Evolutionary conservation across 2,329 filamentous ascomycete species (phyloP), one percentile per base, ranked within the genome.

Genomic region (Penicillium verrucosum): DNA sequence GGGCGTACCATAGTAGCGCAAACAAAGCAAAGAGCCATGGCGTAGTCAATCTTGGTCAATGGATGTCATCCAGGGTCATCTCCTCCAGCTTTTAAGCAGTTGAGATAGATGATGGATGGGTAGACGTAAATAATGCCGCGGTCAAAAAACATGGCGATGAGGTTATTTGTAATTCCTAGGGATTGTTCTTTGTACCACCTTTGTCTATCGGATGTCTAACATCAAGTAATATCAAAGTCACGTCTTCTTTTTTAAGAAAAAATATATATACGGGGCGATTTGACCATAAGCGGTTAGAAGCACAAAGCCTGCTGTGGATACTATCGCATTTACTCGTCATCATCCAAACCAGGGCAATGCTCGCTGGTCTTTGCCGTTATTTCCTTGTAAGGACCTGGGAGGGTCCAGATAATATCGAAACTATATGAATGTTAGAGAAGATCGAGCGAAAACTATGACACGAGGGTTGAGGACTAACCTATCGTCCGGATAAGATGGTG

Each of bases 381-480:
- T 16, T 69, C 59, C 1, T 62, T 69, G 65, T 85, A 86, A 4
- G 79, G 76, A 2, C 73, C 72, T 3, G 81, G 81, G 60, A 82
- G 76, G 0, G 79, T 83, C 84, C 83, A 86, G 59, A 86, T 85
- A 16, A 84, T 61, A 62, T 86, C 74, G 50, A 75, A 86, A 10
- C 64, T 66, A 50, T 12, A 18, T 38, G 1, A 21, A n/a, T 34
- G 30, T 59, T 9, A 59, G 47, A 11, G 7, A 18, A 34, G 1
- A 14, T 4, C 5, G 27, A 27, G 16, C 16, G 1, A 11, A 14
- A 23, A 1, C 8, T 16, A 27, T 42, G 18, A 32, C 10, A 34
- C 44, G 1, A 48, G 14, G 8, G 4, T 23, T 9, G 12, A 41
- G 30, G 2, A 68, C 73, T 66, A 40, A 78, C 76, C 74, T 68